Evolutionary conservation across 176 grass and related monocot genomes (phyloP).

Genomic region (Aegilops speltoides): DNA sequence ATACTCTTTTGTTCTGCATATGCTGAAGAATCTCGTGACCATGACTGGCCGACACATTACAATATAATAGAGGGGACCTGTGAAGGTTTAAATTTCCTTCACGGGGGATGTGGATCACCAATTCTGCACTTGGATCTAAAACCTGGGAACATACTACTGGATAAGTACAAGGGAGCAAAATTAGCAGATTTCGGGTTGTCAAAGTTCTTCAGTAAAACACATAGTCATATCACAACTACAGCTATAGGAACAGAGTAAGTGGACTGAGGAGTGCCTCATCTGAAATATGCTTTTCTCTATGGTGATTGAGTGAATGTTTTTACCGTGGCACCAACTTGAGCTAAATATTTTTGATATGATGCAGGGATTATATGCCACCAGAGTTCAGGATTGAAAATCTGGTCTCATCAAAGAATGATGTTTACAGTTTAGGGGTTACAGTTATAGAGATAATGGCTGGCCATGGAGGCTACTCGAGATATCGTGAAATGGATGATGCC

Average conservation of each 20-base stretch:
- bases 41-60: background rate
- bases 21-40: background rate
- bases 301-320: background rate
- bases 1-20: background rate
- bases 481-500: background rate
- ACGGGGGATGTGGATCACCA: background rate
- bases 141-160: background rate
- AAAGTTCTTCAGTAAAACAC: background rate
- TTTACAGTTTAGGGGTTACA: background rate
- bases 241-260: background rate
- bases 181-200: background rate
- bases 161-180: background rate
- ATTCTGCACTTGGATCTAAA: background rate
- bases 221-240: background rate
- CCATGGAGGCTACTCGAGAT: too few relatives aligned
- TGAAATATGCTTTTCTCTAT: background rate
- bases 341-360: background rate
- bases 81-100: background rate
- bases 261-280: background rate
- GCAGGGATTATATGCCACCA: background rate
- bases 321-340: too few relatives aligned
- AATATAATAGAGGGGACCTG: background rate
- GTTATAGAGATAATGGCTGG: background rate
- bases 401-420: background rate
- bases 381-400: background rate